A percentile compares a stretch with the other conserved stretches of the same genome.
These are phyloP conservation scores for Pilaira anomala DNA, from an alignment of 192 early-diverging fungal genomes.

Conservation along the genomic window DNA sequence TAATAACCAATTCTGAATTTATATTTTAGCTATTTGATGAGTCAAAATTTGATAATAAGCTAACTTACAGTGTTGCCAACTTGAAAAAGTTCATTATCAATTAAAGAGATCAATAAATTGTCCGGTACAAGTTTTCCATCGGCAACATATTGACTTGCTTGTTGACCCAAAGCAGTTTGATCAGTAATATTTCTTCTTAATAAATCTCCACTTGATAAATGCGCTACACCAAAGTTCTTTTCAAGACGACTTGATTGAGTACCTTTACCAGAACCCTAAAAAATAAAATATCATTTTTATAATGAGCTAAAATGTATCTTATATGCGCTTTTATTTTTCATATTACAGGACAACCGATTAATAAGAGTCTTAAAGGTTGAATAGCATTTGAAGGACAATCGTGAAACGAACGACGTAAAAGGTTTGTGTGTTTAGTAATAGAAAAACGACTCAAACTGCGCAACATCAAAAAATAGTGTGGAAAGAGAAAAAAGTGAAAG, in stretches of 20 bases:
- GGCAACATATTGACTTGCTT: constrained; percentile 52
- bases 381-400: constrained; percentile 29
- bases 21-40: constrained; percentile 2
- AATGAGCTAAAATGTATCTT: constrained; percentile 10
- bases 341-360: constrained; percentile 71
- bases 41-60: constrained; percentile 1
- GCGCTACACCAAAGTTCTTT: constrained; percentile 59
- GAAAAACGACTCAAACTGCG: no score
- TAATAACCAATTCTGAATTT: constrained; percentile 71
- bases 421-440: no score
- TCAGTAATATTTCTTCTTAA: constrained; percentile 78
- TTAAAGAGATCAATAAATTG: constrained; percentile 61
- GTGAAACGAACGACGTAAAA: constrained; percentile 16
- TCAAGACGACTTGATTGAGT: constrained; percentile 82
- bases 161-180: constrained; percentile 57
- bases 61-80: constrained; percentile 40
- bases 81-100: constrained; percentile 58
- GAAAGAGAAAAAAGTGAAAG: no score
- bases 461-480: no score
- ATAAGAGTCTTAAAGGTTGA: constrained; percentile 61
- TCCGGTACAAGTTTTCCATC: constrained; percentile 68
- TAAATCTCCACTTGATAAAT: constrained; percentile 86
- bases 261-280: constrained; percentile 81
- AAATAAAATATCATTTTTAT: not conserved
- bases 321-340: not conserved